Evolutionary conservation across 2,329 filamentous ascomycete genomes (phyloP).

Genomic region (Aureobasidium leucospermi): DNA sequence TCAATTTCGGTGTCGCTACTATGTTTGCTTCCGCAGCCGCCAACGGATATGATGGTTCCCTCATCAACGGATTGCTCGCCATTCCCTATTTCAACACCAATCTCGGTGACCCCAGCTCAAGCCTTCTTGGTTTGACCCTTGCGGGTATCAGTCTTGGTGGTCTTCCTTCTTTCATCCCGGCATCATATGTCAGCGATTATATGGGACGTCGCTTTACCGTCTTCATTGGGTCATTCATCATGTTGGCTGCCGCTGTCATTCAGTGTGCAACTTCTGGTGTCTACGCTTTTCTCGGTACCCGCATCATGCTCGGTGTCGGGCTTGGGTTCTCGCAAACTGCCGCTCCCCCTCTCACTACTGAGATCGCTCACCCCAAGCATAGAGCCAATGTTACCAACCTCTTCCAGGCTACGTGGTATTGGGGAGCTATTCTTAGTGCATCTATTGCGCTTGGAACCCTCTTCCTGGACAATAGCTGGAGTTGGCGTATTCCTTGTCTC

Average conservation of each 20-base stretch:
- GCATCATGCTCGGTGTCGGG: conserved; percentile 28
- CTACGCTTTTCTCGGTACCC: conserved; percentile 19
- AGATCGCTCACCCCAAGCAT: conserved; percentile 10
- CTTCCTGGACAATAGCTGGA: conserved; percentile 19
- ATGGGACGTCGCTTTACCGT: conserved; percentile 22
- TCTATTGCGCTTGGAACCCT: conserved; percentile 21
- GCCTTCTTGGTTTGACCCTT: conserved; percentile 23
- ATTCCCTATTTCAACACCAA: conserved; percentile 29
- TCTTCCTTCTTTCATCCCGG: conserved; percentile 21
- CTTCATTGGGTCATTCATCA: conserved; percentile 18
- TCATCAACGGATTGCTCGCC: conserved; percentile 31
- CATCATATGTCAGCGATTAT: conserved; percentile 20
- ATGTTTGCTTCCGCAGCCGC: conserved; percentile 21
- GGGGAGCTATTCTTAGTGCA: conserved; percentile 22
- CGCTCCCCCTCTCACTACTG: not conserved
- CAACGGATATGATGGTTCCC: conserved; percentile 25
- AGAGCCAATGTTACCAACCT: conserved; percentile 27
- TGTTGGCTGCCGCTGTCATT: conserved; percentile 19
- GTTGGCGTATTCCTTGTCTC: conserved; percentile 22
- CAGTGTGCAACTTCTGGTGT: conserved; percentile 20
- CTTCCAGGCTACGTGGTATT: conserved; percentile 24
- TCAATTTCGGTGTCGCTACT: conserved; percentile 18
- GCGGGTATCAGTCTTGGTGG: conserved; percentile 23
- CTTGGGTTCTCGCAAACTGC: conserved; percentile 27
- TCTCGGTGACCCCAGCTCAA: conserved; percentile 22